Evolutionary conservation across 768 basidiomycete species (phyloP).

Genomic region (Termitomyces sp.): DNA sequence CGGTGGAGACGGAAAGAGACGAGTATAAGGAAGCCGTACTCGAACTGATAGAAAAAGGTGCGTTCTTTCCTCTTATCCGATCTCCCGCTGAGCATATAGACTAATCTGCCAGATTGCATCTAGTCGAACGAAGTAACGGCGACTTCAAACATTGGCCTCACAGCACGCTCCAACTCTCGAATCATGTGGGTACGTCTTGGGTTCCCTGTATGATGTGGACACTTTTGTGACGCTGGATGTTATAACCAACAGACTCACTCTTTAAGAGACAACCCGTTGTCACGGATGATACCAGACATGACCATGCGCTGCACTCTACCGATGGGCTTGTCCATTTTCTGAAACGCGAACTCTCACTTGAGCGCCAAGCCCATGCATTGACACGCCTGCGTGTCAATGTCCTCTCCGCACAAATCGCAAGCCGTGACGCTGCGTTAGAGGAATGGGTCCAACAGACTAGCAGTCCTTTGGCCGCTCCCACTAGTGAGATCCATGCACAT

Average conservation of each 20-base stretch:
- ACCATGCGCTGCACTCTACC: not conserved
- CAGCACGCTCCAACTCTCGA: constrained; percentile 32
- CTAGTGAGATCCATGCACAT: not conserved
- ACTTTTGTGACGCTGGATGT: not conserved
- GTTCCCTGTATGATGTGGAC: too few relatives aligned
- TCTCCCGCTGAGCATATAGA: not conserved
- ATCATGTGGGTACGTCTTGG: constrained; percentile 31
- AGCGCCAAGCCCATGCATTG: constrained; percentile 32
- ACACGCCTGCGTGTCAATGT: constrained; percentile 30
- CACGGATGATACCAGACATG: not conserved
- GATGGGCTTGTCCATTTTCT: constrained; percentile 29
- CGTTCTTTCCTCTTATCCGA: constrained; percentile 8
- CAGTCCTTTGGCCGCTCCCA: not conserved
- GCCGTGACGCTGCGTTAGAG: constrained; percentile 44
- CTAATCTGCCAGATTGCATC: not conserved
- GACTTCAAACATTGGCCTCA: constrained; percentile 40
- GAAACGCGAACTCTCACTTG: constrained; percentile 30
- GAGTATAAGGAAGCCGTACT: constrained; percentile 41
- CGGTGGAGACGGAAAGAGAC: constrained; percentile 35
- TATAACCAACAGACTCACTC: not conserved
- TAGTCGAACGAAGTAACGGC: constrained; percentile 32
- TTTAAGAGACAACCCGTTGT: not conserved
- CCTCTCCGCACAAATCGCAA: constrained; percentile 44
- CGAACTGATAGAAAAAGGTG: constrained; percentile 48
- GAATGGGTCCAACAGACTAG: constrained; percentile 2